These are phyloP conservation scores for Fistulifera solaris DNA, from an alignment of 108 stramenopile genomes.

Conservation along the genomic window DNA sequence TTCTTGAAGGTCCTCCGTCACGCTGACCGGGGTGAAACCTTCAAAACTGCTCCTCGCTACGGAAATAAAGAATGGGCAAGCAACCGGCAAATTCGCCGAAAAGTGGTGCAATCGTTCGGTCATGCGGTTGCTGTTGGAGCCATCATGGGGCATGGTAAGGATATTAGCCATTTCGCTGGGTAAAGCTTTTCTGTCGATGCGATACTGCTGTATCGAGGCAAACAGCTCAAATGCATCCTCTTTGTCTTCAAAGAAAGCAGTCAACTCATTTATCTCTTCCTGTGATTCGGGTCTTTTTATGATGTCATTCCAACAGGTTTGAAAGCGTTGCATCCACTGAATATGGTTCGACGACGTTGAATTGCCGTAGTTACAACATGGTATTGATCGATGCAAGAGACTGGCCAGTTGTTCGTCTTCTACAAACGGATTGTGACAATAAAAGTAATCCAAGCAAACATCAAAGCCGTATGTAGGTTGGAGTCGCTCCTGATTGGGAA, in stretches of 20 bases:
- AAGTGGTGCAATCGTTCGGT: not conserved
- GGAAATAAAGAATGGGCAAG: slow-evolving; percentile 34
- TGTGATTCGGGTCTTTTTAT: not conserved
- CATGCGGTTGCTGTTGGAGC: not conserved
- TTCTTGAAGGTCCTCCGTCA: slow-evolving; percentile 38
- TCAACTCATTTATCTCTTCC: not conserved
- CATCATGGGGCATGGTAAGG: not conserved
- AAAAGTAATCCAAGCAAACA: slow-evolving; percentile 60
- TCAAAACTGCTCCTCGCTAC: slow-evolving; percentile 41
- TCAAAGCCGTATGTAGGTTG: slow-evolving; percentile 30
- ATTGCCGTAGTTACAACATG: not conserved
- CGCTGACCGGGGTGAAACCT: slow-evolving; percentile 31
- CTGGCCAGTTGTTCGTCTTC: slow-evolving; percentile 1
- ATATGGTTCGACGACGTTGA: not conserved
- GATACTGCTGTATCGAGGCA: not conserved
- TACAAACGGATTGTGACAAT: slow-evolving; percentile 43
- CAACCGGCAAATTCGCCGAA: not conserved
- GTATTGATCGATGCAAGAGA: slow-evolving; percentile 1
- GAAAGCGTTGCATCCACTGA: not conserved
- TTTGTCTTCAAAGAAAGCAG: not conserved
- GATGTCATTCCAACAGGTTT: not conserved
- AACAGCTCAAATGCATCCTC: not conserved
- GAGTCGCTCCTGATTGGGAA: not conserved
- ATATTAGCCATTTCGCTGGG: not conserved
- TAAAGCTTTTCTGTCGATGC: not conserved